Evolutionary conservation across 2,329 filamentous ascomycete genomes (phyloP).

Genomic region (Lizonia empirigonia): DNA sequence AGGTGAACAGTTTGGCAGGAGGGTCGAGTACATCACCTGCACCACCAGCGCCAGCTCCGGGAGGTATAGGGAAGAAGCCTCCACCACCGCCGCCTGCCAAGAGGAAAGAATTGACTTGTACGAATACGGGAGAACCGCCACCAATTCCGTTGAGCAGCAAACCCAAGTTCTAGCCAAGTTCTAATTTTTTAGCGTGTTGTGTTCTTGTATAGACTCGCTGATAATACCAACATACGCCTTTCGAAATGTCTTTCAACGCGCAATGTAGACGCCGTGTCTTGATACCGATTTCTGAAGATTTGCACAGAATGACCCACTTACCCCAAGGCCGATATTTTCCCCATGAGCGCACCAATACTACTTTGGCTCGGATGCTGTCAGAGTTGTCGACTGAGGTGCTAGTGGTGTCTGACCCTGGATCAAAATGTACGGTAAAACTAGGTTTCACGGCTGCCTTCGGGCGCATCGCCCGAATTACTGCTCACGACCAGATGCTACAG

Average conservation of each 20-base stretch:
- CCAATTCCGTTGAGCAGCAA: slow-evolving; percentile 64
- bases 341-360: too few species aligned
- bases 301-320: too few species aligned
- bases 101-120: slow-evolving; percentile 55
- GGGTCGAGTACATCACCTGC: slow-evolving; percentile 31
- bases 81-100: slow-evolving; percentile 63
- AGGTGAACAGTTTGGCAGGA: slow-evolving; percentile 52
- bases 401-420: not conserved
- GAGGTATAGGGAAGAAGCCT: slow-evolving; percentile 57
- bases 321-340: too few species aligned
- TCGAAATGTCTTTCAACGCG: too few species aligned
- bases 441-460: slow-evolving; percentile 4
- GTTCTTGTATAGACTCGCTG: not conserved
- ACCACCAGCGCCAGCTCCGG: slow-evolving; percentile 35
- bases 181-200: not conserved
- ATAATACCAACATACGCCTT: not conserved
- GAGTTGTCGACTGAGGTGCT: not conserved
- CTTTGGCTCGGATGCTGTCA: not conserved
- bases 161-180: slow-evolving; percentile 50
- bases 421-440: not conserved
- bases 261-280: too few species aligned
- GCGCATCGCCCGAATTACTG: slow-evolving; percentile 6
- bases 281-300: too few species aligned
- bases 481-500: not conserved
- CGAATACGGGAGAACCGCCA: slow-evolving; percentile 52